Conservation (phyloP, 805 yeast species). For the Sungouiella blattae region DNA sequence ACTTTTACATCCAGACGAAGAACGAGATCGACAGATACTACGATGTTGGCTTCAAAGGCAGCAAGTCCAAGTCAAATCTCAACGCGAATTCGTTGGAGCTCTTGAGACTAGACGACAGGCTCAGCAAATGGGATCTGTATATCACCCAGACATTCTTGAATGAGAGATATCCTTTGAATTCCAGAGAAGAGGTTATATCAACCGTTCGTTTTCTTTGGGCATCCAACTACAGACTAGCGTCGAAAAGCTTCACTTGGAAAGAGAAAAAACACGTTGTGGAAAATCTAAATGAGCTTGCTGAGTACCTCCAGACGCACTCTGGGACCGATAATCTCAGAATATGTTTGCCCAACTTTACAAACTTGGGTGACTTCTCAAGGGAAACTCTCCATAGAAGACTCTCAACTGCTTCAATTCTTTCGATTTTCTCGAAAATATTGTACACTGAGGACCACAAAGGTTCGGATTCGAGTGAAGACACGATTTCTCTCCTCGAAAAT, state of each 20-base stretch:
- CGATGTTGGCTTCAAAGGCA: slow-evolving; percentile 16
- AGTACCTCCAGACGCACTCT: slow-evolving; percentile 5
- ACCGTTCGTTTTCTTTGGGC: slow-evolving; percentile 28
- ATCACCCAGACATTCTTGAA: slow-evolving; percentile 27
- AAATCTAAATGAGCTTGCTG: slow-evolving; percentile 44
- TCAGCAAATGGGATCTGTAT: slow-evolving; percentile 49
- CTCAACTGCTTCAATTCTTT: slow-evolving; percentile 67
- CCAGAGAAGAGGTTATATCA: not conserved
- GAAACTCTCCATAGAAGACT: slow-evolving; percentile 55
- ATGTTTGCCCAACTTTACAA: slow-evolving; percentile 53
- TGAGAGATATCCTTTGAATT: not conserved
- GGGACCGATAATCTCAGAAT: slow-evolving; percentile 23
- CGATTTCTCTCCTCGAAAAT: slow-evolving; percentile 41
- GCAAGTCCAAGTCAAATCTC: slow-evolving; percentile 18
- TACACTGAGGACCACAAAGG: slow-evolving; percentile 23
- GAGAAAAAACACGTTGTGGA: slow-evolving; percentile 25
- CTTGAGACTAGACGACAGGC: slow-evolving; percentile 36
- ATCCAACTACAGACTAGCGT: slow-evolving; percentile 14
- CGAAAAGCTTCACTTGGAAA: slow-evolving; percentile 27
- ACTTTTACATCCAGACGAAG: slow-evolving; percentile 34
- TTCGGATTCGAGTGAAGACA: slow-evolving; percentile 22
- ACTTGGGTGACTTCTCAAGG: slow-evolving; percentile 54
- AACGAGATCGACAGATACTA: slow-evolving; percentile 20
- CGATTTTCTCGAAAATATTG: slow-evolving; percentile 56
- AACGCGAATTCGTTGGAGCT: slow-evolving; percentile 38